phyloP scores from a whole-genome alignment of 768 basidiomycete species.

The Tricholoma bakamatsutake region DNA sequence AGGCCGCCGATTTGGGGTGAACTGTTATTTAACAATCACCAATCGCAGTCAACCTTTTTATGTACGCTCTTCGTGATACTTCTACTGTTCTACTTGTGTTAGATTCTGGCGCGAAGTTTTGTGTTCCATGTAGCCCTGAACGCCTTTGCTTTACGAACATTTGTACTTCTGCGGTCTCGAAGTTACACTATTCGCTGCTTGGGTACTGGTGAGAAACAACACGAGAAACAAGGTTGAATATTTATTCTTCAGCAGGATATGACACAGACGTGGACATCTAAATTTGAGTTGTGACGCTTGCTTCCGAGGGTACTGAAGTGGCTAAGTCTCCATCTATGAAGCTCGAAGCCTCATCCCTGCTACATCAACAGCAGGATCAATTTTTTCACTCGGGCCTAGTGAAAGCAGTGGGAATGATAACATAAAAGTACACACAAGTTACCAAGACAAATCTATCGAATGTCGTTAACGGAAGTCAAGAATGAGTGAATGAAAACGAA shows the following conservation, averaged over 20 bases:
- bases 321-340: too few species aligned
- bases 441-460: slow-evolving; percentile 30
- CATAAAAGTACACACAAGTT: slow-evolving; percentile 2
- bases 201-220: too few species aligned
- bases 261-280: too few species aligned
- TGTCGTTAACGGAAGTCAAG: not conserved
- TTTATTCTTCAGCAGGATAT: too few species aligned
- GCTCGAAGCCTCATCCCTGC: too few species aligned
- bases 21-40: not conserved
- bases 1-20: slow-evolving; percentile 9
- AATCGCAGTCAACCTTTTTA: not conserved
- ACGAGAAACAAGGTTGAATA: too few species aligned
- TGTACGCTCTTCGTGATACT: not conserved
- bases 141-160: not conserved
- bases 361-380: too few species aligned
- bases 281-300: too few species aligned
- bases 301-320: too few species aligned
- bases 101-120: not conserved
- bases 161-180: not conserved
- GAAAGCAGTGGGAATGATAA: not conserved
- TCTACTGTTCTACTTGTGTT: not conserved
- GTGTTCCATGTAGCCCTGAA: not conserved
- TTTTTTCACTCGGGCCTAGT: not conserved
- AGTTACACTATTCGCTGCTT: not conserved
- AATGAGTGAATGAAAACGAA: slow-evolving; percentile 11